phyloP scores from a whole-genome alignment of 768 basidiomycete genomes.

The Naematelia encephala region DNA sequence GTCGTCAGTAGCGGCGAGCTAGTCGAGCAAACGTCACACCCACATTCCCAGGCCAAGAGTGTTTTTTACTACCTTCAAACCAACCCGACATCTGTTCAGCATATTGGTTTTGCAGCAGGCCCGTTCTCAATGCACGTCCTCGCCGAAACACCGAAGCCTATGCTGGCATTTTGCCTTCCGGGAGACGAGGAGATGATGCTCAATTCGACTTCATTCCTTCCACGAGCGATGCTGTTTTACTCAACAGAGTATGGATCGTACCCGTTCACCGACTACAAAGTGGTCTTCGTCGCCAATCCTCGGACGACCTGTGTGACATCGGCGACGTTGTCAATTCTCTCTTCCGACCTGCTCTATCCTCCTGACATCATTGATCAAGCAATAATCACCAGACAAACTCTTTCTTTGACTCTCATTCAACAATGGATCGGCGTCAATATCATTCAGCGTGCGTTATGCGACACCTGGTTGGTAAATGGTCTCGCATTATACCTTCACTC shows the following conservation, averaged over 20 bases:
- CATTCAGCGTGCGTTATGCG: conserved; percentile 85
- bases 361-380: conserved; percentile 90
- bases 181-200: conserved; percentile 73
- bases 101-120: conserved; percentile 91
- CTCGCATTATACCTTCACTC: conserved; percentile 85
- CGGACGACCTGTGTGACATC: conserved; percentile 76
- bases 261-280: conserved; percentile 85
- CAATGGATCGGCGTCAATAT: conserved; percentile 99
- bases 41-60: conserved; percentile 85
- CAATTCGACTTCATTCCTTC: conserved; percentile 69
- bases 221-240: conserved; percentile 83
- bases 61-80: conserved; percentile 90
- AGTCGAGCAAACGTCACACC: conserved; percentile 89
- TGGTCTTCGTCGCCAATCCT: conserved; percentile 89
- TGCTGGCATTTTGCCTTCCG: conserved; percentile 90
- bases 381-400: conserved; percentile 77
- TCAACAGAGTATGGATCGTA: conserved; percentile 90
- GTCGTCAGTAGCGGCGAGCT: conserved; percentile 94
- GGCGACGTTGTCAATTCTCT: conserved; percentile 74
- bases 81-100: conserved; percentile 86
- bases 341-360: conserved; percentile 77
- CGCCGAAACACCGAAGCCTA: conserved; percentile 50
- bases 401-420: conserved; percentile 83
- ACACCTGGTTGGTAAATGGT: conserved; percentile 95
- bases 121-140: conserved; percentile 80